phyloP scores from a whole-genome alignment of 345 rosid genomes.

The Populus pruinosa region DNA sequence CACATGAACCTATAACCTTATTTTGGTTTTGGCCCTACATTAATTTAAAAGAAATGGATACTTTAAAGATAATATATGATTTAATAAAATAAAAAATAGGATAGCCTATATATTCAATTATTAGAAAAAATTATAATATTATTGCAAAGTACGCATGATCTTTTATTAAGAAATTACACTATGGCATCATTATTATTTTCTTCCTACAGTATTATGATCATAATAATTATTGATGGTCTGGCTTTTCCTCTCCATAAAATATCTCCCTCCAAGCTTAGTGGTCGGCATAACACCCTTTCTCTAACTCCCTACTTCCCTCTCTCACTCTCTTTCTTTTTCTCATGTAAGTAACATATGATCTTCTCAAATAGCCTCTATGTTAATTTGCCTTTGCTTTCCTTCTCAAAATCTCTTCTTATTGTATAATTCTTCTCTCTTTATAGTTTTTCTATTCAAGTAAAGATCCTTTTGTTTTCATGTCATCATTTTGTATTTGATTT shows the following conservation, averaged over 20 bases:
- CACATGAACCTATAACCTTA: too few species aligned
- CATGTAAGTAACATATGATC: background rate
- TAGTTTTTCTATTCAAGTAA: background rate
- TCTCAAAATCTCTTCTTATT: background rate
- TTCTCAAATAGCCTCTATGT: background rate
- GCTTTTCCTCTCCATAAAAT: constrained; percentile 16
- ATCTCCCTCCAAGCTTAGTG: constrained; percentile 14
- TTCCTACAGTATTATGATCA: constrained; percentile 1
- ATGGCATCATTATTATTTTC: constrained; percentile 6
- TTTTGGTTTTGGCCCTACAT: too few species aligned
- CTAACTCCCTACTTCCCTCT: background rate
- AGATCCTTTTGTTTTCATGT: background rate
- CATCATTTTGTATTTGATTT: constrained; percentile 7
- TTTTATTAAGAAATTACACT: too few species aligned
- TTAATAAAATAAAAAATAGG: too few species aligned
- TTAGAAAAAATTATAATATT: too few species aligned
- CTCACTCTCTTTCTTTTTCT: background rate
- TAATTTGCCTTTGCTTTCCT: background rate
- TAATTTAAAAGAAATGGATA: too few species aligned
- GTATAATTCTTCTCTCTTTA: background rate
- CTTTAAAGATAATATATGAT: too few species aligned
- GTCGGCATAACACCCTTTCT: constrained; percentile 4
- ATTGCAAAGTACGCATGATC: too few species aligned
- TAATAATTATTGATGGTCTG: constrained; percentile 17
- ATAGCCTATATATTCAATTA: too few species aligned